These are phyloP conservation scores for Blastobotrys chiropterorum DNA, from an alignment of 805 yeast species.

Conservation along the genomic window DNA sequence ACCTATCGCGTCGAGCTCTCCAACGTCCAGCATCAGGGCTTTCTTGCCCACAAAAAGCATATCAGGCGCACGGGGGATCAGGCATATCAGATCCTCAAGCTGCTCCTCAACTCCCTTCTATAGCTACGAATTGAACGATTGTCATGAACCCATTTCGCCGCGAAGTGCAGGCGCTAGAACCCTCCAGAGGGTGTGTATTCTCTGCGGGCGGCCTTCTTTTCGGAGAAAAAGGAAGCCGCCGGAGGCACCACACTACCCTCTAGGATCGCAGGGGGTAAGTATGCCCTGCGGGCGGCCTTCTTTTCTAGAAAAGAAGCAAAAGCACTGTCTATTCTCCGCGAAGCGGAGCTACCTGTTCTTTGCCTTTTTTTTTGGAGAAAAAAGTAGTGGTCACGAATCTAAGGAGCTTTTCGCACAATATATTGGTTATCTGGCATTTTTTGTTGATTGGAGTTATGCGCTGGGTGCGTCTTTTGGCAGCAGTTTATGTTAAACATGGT, in stretches of 20 bases:
- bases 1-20: conserved; percentile 59
- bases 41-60: conserved; percentile 61
- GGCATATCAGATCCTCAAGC: not conserved
- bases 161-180: too few species aligned
- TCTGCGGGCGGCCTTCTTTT: not conserved
- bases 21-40: conserved; percentile 80
- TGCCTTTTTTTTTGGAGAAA: not conserved
- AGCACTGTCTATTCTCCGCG: not conserved
- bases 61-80: conserved; percentile 67
- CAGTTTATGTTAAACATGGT: conserved; percentile 14
- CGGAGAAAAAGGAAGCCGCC: not conserved
- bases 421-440: conserved; percentile 15
- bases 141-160: too few species aligned
- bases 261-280: too few species aligned
- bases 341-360: not conserved
- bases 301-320: not conserved
- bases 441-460: conserved; percentile 14
- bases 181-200: too few species aligned
- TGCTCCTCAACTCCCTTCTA: not conserved
- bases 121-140: not conserved
- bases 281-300: not conserved
- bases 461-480: conserved; percentile 18
- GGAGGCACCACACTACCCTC: too few species aligned
- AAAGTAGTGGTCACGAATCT: conserved; percentile 5
- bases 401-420: conserved; percentile 8